phyloP scores from a whole-genome alignment of 1,284 basidiomycete species.

The Cutaneotrichosporon arboriforme region DNA sequence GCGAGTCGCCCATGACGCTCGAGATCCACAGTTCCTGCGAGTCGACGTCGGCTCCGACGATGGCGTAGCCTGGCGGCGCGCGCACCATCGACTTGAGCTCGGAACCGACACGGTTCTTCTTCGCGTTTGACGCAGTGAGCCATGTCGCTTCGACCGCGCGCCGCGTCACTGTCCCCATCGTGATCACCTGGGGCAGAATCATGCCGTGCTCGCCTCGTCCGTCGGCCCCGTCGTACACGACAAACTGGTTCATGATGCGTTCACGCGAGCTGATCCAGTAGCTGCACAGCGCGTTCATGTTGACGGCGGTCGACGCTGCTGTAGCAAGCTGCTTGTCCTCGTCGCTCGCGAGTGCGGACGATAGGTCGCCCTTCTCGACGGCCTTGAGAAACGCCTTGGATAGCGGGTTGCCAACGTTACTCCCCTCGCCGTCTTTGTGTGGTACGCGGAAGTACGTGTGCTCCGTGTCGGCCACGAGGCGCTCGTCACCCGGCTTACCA shows the following conservation, averaged over 20 bases:
- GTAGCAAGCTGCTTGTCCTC: slow-evolving; percentile 53
- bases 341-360: slow-evolving; percentile 46
- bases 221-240: slow-evolving; percentile 71
- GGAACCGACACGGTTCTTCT: slow-evolving; percentile 92
- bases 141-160: slow-evolving; percentile 97
- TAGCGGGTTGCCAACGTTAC: slow-evolving; percentile 90
- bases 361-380: slow-evolving; percentile 76
- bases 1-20: slow-evolving; percentile 96
- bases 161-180: slow-evolving; percentile 97
- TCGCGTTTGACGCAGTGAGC: slow-evolving; percentile 97
- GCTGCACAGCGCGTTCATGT: slow-evolving; percentile 90
- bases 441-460: slow-evolving; percentile 79
- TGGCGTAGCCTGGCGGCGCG: slow-evolving; percentile 85
- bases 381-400: slow-evolving; percentile 84
- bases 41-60: slow-evolving; percentile 98
- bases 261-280: slow-evolving; percentile 97
- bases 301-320: slow-evolving; percentile 75
- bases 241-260: slow-evolving; percentile 87
- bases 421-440: slow-evolving; percentile 88
- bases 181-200: slow-evolving; percentile 92
- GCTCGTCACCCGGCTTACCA: slow-evolving; percentile 18
- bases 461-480: slow-evolving; percentile 19
- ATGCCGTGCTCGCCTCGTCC: slow-evolving; percentile 69
- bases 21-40: slow-evolving; percentile 99
- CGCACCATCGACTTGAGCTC: slow-evolving; percentile 97